A percentile compares a stretch with the other conserved stretches of the same genome.
phyloP scores from a whole-genome alignment of 2,329 filamentous ascomycete species.

The Cucurbitaria berberidis region DNA sequence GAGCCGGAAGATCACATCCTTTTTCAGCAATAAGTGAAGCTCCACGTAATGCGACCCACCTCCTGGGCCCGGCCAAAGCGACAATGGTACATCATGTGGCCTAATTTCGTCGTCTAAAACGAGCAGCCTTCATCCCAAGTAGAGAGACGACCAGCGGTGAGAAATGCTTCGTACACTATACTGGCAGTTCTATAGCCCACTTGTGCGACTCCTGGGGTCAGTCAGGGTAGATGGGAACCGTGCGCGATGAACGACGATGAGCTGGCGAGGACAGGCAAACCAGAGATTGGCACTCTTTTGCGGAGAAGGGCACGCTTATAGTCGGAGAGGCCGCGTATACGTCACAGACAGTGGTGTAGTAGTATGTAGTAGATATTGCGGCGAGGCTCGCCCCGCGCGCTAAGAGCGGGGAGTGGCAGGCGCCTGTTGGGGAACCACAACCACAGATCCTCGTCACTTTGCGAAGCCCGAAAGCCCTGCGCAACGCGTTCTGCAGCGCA shows the following conservation, averaged over 20 bases:
- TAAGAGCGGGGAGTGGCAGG: conserved; percentile 14
- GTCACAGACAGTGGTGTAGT: not conserved
- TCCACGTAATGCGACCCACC: conserved; percentile 6
- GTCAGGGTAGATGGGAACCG: not conserved
- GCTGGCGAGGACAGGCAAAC: not conserved
- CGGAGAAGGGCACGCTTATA: not conserved
- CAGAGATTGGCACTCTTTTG: not conserved
- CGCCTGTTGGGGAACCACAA: not conserved
- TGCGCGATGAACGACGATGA: not conserved
- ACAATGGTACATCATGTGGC: conserved; percentile 11
- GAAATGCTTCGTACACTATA: conserved; percentile 15
- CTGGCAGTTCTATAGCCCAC: conserved; percentile 7
- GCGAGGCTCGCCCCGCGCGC: conserved; percentile 11
- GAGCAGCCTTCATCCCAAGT: not conserved
- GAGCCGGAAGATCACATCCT: conserved; percentile 64
- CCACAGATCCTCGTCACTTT: conserved; percentile 8
- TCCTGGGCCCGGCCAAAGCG: conserved; percentile 23
- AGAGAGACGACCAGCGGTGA: conserved; percentile 15
- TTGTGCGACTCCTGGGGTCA: not conserved
- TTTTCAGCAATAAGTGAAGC: conserved; percentile 59
- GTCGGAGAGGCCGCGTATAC: conserved; percentile 5
- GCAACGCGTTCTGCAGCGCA: conserved; percentile 15
- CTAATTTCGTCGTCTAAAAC: not conserved
- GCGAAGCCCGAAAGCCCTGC: conserved; percentile 10
- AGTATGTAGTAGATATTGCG: no score